phyloP scores from a whole-genome alignment of 352 stramenopile species.

The Thalassiosira hispida region DNA sequence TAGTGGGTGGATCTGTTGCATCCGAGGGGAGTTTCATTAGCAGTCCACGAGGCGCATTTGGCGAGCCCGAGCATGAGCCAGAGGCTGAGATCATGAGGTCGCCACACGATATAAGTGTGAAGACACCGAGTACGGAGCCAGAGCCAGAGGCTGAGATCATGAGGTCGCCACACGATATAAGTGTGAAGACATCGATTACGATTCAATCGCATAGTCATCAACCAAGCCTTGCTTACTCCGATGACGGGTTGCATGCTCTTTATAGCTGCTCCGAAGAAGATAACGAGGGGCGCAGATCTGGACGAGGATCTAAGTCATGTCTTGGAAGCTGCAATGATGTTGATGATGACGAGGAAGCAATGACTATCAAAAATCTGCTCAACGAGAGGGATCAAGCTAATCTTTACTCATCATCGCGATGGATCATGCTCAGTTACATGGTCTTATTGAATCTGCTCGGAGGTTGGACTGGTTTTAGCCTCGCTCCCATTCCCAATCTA shows the following conservation, averaged over 20 bases:
- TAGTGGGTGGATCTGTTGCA: neutral
- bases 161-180: neutral
- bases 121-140: neutral
- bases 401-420: conserved; percentile 69
- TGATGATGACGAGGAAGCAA: neutral
- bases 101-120: neutral
- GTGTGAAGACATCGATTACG: neutral
- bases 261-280: conserved; percentile 41
- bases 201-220: neutral
- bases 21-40: conserved; percentile 1
- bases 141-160: no score
- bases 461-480: conserved; percentile 80
- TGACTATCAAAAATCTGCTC: neutral
- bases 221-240: conserved; percentile 29
- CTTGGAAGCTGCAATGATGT: neutral
- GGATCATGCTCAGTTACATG: conserved; percentile 81
- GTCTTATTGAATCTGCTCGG: conserved; percentile 76
- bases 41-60: conserved; percentile 10
- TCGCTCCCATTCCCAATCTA: conserved; percentile 73
- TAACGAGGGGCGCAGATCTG: neutral
- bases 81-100: neutral
- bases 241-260: no score
- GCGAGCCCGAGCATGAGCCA: neutral
- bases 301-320: neutral
- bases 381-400: conserved; percentile 25